Conservation (phyloP, 164 flowering plant species). For the Annona squamosa region DNA sequence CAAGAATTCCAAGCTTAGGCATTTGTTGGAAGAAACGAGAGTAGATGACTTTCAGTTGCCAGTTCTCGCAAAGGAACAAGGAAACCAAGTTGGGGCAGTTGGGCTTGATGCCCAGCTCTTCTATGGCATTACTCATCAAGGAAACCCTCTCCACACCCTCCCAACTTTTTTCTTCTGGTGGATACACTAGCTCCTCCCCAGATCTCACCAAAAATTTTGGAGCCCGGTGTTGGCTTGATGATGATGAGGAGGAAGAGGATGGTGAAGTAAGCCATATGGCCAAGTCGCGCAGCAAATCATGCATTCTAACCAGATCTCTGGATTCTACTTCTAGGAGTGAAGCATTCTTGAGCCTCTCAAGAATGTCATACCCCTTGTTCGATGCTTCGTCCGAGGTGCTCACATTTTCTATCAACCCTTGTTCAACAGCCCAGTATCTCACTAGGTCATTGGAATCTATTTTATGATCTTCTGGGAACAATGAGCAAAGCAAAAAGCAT, state of each 20-base stretch:
- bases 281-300: constrained; percentile 5
- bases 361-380: not conserved
- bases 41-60: not conserved
- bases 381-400: not conserved
- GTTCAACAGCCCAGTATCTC: not conserved
- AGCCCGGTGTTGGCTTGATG: not conserved
- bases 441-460: not conserved
- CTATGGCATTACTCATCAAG: not conserved
- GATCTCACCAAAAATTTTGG: not conserved
- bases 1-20: not conserved
- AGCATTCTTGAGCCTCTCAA: not conserved
- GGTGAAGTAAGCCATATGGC: constrained; percentile 8
- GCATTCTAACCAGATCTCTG: not conserved
- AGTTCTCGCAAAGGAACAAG: not conserved
- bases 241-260: not conserved
- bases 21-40: not conserved
- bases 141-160: not conserved
- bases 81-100: not conserved
- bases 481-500: constrained; percentile 8
- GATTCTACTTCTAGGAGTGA: constrained; percentile 2
- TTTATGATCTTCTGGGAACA: constrained; percentile 8
- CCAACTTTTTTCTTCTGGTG: not conserved
- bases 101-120: not conserved
- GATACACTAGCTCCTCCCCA: not conserved
- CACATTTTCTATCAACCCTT: not conserved